These are phyloP conservation scores for Austroboletus eburneus DNA, from an alignment of 768 basidiomycete genomes.

Conservation along the genomic window DNA sequence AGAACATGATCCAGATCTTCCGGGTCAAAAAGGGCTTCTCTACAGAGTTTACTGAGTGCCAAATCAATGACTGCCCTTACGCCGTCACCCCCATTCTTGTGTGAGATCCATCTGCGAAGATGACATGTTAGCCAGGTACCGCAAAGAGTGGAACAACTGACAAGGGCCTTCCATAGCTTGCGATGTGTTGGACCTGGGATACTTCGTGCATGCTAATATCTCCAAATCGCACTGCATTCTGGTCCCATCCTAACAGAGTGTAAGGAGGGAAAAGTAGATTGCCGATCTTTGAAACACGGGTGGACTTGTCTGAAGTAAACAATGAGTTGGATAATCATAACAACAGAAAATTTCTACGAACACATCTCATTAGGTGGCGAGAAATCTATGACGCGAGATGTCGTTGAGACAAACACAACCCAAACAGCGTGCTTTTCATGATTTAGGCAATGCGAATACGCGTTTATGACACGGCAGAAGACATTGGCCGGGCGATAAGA, in stretches of 20 bases:
- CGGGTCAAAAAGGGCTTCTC: not conserved
- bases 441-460: not conserved
- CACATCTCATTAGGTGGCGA: not conserved
- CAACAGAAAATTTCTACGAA: not conserved
- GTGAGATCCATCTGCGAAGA: not conserved
- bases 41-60: not conserved
- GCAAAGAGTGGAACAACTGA: not conserved
- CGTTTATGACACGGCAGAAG: not conserved
- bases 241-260: constrained; percentile 1
- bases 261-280: not conserved
- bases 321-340: not conserved
- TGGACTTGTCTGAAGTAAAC: not conserved
- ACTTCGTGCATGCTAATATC: not conserved
- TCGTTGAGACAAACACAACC: not conserved
- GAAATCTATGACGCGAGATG: not conserved
- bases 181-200: not conserved
- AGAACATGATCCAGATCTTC: not conserved
- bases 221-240: not conserved
- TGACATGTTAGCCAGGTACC: not conserved
- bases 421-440: not conserved
- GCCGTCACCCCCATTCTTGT: not conserved
- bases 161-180: constrained; percentile 2
- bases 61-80: not conserved
- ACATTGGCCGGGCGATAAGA: not conserved
- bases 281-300: not conserved